Evolutionary conservation across 148 eudicot genomes (phyloP).

Genomic region (Polygonum aviculare): DNA sequence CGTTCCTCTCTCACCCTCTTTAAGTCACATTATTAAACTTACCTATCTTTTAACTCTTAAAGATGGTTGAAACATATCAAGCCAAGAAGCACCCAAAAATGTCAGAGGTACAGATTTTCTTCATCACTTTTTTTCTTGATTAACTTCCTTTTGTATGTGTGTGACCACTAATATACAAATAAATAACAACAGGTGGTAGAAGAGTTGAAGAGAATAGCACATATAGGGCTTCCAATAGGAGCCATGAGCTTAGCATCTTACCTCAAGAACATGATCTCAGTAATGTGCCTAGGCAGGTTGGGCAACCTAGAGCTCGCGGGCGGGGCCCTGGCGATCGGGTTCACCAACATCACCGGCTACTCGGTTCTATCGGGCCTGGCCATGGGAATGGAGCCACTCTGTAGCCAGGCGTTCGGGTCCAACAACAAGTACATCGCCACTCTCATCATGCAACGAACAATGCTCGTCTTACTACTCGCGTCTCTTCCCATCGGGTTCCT

Average conservation of each 20-base stretch:
- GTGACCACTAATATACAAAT: not conserved
- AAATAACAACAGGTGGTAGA: conserved; percentile 38
- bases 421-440: conserved; percentile 38
- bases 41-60: not conserved
- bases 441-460: conserved; percentile 47
- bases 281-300: conserved; percentile 69
- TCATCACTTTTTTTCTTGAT: not conserved
- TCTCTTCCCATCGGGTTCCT: conserved; percentile 57
- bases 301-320: conserved; percentile 84
- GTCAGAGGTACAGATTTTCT: conserved; percentile 39
- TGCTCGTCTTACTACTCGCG: conserved; percentile 39
- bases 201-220: conserved; percentile 57
- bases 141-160: conserved; percentile 6
- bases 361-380: conserved; percentile 78
- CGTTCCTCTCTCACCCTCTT: conserved; percentile 1
- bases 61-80: conserved; percentile 37
- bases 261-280: conserved; percentile 64
- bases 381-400: conserved; percentile 87
- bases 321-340: conserved; percentile 82
- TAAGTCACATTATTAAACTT: not conserved
- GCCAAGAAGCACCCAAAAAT: conserved; percentile 30
- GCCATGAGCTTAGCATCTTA: conserved; percentile 61
- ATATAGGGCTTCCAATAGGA: conserved; percentile 56
- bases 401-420: conserved; percentile 86
- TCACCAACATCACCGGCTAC: conserved; percentile 82